A percentile compares a stretch with the other conserved stretches of the same genome.
These are phyloP conservation scores for cucumber (Cucumis sativus) DNA, from an alignment of 306 rosid genomes.

Conservation along the genomic window Cucumber_9930_V3 NC_026657.2:31089501-31090000, in stretches of 20 bases:
- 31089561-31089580: not conserved
- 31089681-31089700: constrained; percentile 57
- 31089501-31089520: constrained; percentile 7
- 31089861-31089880: constrained; percentile 50
- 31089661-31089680: constrained; percentile 9
- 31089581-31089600: not conserved
- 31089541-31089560: not conserved
- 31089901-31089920: constrained; percentile 11
- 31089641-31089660: constrained; percentile 47
- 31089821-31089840: not conserved
- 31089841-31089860: constrained; percentile 47
- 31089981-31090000: constrained; percentile 45
- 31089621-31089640: constrained; percentile 49
- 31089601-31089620: not conserved
- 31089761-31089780: constrained; percentile 6
- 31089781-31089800: constrained; percentile 1
- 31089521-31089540: not conserved
- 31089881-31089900: constrained; percentile 55
- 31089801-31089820: constrained; percentile 1
- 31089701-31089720: constrained; percentile 65
- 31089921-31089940: not conserved
- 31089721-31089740: constrained; percentile 46
- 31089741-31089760: constrained; percentile 26
- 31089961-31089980: constrained; percentile 28
- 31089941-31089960: constrained; percentile 35